These are phyloP conservation scores for Saturnispora bothae DNA, from an alignment of 805 yeast genomes.

Conservation along the genomic window DNA sequence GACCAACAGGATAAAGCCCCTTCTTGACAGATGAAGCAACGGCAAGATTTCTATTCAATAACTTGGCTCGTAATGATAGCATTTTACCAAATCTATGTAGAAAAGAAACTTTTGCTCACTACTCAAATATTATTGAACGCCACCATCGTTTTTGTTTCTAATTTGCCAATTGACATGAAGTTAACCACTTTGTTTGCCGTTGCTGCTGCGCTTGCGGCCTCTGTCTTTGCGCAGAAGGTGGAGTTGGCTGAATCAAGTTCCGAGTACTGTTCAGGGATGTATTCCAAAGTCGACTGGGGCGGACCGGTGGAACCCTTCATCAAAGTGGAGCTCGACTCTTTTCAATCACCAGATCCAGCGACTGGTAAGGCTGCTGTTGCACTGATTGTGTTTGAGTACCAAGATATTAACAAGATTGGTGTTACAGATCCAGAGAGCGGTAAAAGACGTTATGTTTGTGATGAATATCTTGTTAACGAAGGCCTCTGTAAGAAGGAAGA, in stretches of 20 bases:
- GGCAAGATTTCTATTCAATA: slow-evolving; percentile 6
- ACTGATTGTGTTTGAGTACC: slow-evolving; percentile 73
- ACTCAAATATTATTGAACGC: background rate
- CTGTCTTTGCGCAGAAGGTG: slow-evolving; percentile 33
- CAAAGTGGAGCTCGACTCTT: slow-evolving; percentile 33
- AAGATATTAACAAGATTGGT: slow-evolving; percentile 66
- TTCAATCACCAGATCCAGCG: slow-evolving; percentile 24
- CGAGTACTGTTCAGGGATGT: slow-evolving; percentile 85
- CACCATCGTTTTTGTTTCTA: too few species aligned
- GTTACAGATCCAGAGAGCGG: slow-evolving; percentile 32
- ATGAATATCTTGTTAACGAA: slow-evolving; percentile 47
- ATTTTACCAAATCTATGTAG: background rate
- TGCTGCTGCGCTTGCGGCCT: background rate
- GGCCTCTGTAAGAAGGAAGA: slow-evolving; percentile 46
- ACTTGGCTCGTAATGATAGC: background rate
- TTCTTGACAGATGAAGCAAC: too few species aligned
- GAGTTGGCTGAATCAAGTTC: slow-evolving; percentile 38
- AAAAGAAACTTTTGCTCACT: too few species aligned
- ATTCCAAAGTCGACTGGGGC: slow-evolving; percentile 77
- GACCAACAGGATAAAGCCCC: slow-evolving; percentile 63
- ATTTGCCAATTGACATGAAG: too few species aligned
- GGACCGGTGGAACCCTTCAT: slow-evolving; percentile 62
- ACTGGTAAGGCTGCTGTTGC: slow-evolving; percentile 41
- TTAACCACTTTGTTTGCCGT: background rate
- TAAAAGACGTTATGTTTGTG: slow-evolving; percentile 58